These are phyloP conservation scores for Sarocladium brachiariae DNA, from an alignment of 2,329 filamentous ascomycete genomes.

Conservation along the genomic window DNA sequence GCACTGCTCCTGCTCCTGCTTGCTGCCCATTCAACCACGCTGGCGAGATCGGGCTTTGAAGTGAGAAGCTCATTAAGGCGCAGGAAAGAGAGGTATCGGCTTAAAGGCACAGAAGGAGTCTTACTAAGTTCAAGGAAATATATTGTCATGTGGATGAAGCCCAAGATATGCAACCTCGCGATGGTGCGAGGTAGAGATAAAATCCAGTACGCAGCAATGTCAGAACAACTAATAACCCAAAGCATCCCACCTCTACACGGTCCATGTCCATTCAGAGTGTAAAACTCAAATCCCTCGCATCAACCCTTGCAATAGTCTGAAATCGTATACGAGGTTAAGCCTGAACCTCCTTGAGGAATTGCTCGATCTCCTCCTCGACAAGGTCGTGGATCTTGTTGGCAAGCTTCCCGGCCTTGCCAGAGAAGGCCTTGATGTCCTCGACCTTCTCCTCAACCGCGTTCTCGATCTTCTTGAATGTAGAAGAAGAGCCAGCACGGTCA, in stretches of 20 bases:
- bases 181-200: neutral
- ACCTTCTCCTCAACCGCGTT: slow-evolving; percentile 55
- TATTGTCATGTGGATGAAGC: neutral
- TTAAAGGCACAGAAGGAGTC: no score
- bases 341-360: slow-evolving; percentile 49
- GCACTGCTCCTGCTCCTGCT: no score
- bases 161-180: slow-evolving; percentile 6
- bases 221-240: neutral
- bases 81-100: no score
- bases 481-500: slow-evolving; percentile 36
- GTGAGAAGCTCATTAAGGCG: no score
- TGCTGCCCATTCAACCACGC: no score
- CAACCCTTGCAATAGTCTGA: neutral
- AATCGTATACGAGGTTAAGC: slow-evolving; percentile 21
- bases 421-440: slow-evolving; percentile 45
- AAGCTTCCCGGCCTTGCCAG: slow-evolving; percentile 53
- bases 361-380: slow-evolving; percentile 54
- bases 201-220: neutral
- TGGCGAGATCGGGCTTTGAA: no score
- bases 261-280: neutral
- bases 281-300: neutral
- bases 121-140: slow-evolving; percentile 4
- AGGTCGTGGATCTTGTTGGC: slow-evolving; percentile 57
- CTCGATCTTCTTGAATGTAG: slow-evolving; percentile 54
- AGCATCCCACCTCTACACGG: neutral